phyloP scores from a whole-genome alignment of 371 early-diverging fungal genomes.

The Mortierella sp. region DNA sequence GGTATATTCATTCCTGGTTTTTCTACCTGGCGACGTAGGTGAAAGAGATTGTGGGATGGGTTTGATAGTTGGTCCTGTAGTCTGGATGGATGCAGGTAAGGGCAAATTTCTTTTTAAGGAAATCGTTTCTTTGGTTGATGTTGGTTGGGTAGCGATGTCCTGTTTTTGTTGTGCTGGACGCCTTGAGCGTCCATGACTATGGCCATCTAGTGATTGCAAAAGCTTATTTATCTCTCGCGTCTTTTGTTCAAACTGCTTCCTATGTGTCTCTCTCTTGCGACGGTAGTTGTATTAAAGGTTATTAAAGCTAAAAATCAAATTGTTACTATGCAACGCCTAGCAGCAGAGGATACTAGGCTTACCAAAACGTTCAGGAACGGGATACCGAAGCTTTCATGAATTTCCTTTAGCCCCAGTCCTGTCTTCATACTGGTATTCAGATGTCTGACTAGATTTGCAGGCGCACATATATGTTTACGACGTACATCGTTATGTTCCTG shows the following conservation, averaged over 20 bases:
- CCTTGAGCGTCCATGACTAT: conserved; percentile 27
- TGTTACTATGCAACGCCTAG: background rate
- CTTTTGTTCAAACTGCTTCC: conserved; percentile 70
- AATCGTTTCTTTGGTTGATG: conserved; percentile 4
- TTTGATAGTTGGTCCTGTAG: conserved; percentile 46
- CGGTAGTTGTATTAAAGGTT: background rate
- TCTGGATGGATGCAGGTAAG: conserved; percentile 58
- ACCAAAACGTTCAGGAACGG: conserved; percentile 75
- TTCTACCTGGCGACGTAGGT: conserved; percentile 45
- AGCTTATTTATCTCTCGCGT: conserved; percentile 62
- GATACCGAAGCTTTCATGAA: conserved; percentile 72
- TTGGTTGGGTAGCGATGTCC: background rate
- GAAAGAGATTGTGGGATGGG: conserved; percentile 36
- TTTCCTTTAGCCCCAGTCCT: conserved; percentile 72
- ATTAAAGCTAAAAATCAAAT: background rate
- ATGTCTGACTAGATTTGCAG: conserved; percentile 72
- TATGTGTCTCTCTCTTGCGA: conserved; percentile 65
- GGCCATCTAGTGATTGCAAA: conserved; percentile 52
- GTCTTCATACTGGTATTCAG: conserved; percentile 71
- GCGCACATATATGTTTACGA: conserved; percentile 32
- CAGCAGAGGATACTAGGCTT: background rate
- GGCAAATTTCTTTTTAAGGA: conserved; percentile 56
- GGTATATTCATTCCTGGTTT: conserved; percentile 48
- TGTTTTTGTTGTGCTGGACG: background rate
- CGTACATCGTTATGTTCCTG: conserved; percentile 34